phyloP scores from a whole-genome alignment of 441 rosid species.

The Arabidopsis lyrata region DNA sequence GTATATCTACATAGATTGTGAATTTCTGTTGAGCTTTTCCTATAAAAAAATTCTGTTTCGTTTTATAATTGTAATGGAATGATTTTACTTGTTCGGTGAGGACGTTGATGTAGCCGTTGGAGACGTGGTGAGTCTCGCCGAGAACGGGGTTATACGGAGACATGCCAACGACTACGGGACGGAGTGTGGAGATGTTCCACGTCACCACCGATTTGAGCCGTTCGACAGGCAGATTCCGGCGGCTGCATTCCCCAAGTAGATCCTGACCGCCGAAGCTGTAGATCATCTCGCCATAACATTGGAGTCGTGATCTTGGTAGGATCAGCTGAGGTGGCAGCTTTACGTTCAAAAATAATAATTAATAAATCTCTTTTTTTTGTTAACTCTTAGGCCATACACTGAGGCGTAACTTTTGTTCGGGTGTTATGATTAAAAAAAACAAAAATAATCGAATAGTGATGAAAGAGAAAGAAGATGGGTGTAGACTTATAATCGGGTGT shows the following conservation, averaged over 20 bases:
- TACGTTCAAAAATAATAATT: neutral
- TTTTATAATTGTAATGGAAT: no score
- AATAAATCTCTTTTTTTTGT: no score
- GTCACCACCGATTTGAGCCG: conserved; percentile 63
- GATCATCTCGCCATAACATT: conserved; percentile 69
- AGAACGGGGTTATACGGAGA: conserved; percentile 86
- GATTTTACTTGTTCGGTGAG: conserved; percentile 72
- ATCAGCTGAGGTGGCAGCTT: conserved; percentile 80
- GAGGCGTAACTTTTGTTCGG: no score
- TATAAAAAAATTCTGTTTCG: no score
- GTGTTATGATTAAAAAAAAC: no score
- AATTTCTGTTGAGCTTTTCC: no score
- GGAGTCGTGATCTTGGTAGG: conserved; percentile 80
- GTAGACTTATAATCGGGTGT: no score
- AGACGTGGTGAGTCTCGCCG: conserved; percentile 95
- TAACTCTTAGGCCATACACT: neutral
- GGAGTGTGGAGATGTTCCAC: conserved; percentile 71
- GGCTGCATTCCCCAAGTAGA: conserved; percentile 57
- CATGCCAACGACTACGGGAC: conserved; percentile 64
- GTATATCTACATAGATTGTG: no score
- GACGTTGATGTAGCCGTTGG: conserved; percentile 67
- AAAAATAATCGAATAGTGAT: no score
- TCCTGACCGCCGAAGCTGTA: conserved; percentile 55
- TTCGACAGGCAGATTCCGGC: conserved; percentile 51
- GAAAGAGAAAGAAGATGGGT: no score